phyloP scores from a whole-genome alignment of 140 eudicot genomes.

The Oenanthe javanica region DNA sequence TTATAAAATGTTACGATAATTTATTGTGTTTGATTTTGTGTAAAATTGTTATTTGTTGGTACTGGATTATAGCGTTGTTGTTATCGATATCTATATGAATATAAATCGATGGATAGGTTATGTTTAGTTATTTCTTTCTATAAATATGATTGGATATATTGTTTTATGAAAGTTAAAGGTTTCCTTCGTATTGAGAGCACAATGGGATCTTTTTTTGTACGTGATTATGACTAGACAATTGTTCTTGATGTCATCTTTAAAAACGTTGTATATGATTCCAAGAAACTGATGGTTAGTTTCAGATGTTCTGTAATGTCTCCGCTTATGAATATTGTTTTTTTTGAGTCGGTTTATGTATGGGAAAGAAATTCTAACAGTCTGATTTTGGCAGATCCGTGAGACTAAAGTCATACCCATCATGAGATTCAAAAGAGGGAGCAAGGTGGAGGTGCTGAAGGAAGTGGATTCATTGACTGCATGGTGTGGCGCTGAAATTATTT shows the following conservation, averaged over 20 bases:
- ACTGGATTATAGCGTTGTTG: no score
- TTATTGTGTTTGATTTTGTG: not conserved
- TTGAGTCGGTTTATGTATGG: not conserved
- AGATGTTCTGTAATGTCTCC: no score
- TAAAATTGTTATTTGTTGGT: not conserved
- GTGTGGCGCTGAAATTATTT: conserved; percentile 52
- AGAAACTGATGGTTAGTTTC: not conserved
- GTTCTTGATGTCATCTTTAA: not conserved
- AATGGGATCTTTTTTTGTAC: not conserved
- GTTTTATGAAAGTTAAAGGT: not conserved
- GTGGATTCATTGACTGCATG: conserved; percentile 44
- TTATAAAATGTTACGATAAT: not conserved
- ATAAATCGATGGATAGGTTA: no score
- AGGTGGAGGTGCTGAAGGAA: conserved; percentile 63
- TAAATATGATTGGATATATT: not conserved
- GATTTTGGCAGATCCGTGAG: conserved; percentile 21
- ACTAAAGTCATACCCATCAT: conserved; percentile 24
- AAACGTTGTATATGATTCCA: not conserved
- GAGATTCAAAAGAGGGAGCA: conserved; percentile 63
- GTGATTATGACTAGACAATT: not conserved
- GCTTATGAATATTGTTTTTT: no score
- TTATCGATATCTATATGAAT: no score
- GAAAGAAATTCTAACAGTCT: not conserved
- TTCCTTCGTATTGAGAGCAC: not conserved
- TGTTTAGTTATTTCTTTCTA: no score